Base-by-base conservation (phyloP, 306 rosid genomes). In the Castanea sativa region DNA sequence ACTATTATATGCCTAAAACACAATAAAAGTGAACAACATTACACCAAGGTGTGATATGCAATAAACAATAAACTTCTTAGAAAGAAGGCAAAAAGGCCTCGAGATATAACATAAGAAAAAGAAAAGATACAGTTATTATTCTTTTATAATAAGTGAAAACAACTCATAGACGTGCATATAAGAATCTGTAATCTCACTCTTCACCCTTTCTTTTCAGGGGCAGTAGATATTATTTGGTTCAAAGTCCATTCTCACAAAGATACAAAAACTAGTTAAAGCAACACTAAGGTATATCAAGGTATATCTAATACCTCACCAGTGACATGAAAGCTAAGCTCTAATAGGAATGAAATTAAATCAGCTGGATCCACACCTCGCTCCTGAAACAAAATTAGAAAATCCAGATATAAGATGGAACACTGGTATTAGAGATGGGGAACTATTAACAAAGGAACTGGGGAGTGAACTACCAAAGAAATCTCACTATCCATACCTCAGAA, bases 291-390 rank as follows among this genome's bases (percentile, higher is more conserved):
- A 7, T 41, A 78, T 32, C 70, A 83, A 49, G 55, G 38, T 51
- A 59, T 38, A 55, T 75, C 20, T 56, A 74, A 80, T 89, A 93
- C 98, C 97, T 92, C 93, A 75, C 99, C 99, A 1, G 94, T 95
- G 75, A 85, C 93, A 81, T 95, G 99, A 90, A 95, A 95, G 74
- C 99, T 95, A 85, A 95, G 98, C 87, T 95, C 99, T 35, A 95
- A 88, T 88, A 95, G 88, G 87, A 92, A 92, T 25, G 97, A 88
- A 83, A 95, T 92, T 86, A 95, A 84, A 32, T 95, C 99, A 73
- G 97, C 90, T 4, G 96, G 89, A 82, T 95, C 99, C 71, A 90
- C 86, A 27, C 92, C 97, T 72, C 94, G 88, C 43, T 91, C 97
- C 99, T 95, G 89, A 87, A 77, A 76, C 81, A 83, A 84, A 78